Evolutionary conservation across 805 yeast species (phyloP), one percentile per base, ranked within the genome.

Genomic region (Metschnikowia santaceciliae): DNA sequence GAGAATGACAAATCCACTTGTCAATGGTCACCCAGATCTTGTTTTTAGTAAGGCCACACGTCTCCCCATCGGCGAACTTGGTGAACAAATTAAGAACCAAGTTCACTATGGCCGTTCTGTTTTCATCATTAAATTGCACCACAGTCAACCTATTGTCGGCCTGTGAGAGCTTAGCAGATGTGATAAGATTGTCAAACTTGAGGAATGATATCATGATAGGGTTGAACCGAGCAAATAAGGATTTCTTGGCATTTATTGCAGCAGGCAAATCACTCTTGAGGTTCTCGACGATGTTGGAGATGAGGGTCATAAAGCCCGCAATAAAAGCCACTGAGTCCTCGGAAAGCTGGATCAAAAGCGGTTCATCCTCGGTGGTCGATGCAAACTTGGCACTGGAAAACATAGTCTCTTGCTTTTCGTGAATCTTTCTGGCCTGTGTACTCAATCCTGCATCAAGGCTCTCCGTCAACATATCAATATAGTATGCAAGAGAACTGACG

Each of bases 241-340:
- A 36, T 30, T 47, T 52, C 34, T 51, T 49, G 44, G 64, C 61
- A 11, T 44, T 46, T 42, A 59, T 63, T 22, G 68, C 61, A 11
- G 68, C 67, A 13, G 50, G 60, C 0, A 68, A 60, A 39, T 65
- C 59, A 20, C 63, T 67, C 20, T 54, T 54, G 10, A 50, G 48
- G 51, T 72, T 70, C 37, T 58, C 60, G 7, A 69, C 68, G 11
- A 74, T 61, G 5, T 67, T 59, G 2, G 75, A 65, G 11, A 90
- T 70, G 46, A 94, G 69, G 23, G 87, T 82, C 51, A 90, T 71
- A 57, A 88, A 83, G 0, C 96, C 87, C 0, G 91, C 79, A 6
- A 90, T 72, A 48, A 88, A 82, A 6, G 89, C 77, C 6, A 88
- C 69, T 0, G 91, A 86, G 63, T 90, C 97, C 56, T 89, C 96